Evolutionary conservation across 2,329 filamentous ascomycete species (phyloP).

Genomic region (Alternaria conjuncta): DNA sequence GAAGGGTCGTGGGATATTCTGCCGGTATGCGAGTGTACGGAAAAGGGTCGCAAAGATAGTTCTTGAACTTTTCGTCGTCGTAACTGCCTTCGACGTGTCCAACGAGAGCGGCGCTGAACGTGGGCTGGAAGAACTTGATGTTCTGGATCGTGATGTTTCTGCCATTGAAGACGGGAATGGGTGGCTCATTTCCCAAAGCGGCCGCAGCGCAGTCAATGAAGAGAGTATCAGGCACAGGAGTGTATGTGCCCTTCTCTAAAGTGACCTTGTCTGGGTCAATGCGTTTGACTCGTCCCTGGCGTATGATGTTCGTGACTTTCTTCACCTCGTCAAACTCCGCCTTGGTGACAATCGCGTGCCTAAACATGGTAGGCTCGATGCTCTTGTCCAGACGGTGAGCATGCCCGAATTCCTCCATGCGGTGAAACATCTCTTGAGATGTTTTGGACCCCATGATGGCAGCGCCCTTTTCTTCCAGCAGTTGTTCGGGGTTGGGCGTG

Average conservation of each 20-base stretch:
- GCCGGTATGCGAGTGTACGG: not conserved
- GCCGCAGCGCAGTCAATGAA: not conserved
- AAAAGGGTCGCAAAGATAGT: not conserved
- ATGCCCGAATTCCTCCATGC: not conserved
- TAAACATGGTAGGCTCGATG: not conserved
- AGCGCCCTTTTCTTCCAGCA: not conserved
- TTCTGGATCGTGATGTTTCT: not conserved
- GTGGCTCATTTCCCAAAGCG: not conserved
- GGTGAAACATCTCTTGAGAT: not conserved
- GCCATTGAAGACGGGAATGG: not conserved
- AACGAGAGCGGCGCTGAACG: not conserved
- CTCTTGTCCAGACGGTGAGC: not conserved
- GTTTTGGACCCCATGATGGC: not conserved
- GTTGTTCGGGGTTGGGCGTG: not conserved
- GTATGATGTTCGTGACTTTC: not conserved
- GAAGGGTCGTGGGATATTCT: not conserved
- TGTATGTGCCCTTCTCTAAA: not conserved
- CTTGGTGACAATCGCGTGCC: not conserved
- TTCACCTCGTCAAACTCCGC: not conserved
- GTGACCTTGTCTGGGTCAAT: not conserved
- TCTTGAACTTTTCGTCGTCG: not conserved
- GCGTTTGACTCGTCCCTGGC: not conserved
- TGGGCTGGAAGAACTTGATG: not conserved
- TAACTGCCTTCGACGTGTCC: not conserved
- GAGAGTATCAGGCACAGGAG: not conserved